Conservation (phyloP, 1,139 yeast species). For the Kurtzmaniella quercitrusa region DNA sequence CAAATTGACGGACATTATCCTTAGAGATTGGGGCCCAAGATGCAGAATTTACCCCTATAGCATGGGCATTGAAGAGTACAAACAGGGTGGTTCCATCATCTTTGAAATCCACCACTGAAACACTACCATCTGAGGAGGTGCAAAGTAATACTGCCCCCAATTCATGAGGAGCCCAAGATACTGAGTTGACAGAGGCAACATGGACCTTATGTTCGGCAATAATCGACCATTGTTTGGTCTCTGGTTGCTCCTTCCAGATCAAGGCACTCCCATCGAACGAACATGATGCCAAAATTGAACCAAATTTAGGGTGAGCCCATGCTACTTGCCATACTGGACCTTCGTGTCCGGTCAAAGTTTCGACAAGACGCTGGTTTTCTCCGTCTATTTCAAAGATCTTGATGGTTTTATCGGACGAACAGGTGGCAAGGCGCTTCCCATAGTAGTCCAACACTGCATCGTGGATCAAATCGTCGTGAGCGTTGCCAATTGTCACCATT, state of each 20-base stretch:
- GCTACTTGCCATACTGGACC: conserved; percentile 99
- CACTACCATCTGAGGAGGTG: conserved; percentile 90
- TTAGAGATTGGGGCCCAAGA: conserved; percentile 85
- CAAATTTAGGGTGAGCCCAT: conserved; percentile 99
- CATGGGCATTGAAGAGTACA: conserved; percentile 72
- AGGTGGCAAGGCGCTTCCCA: conserved; percentile 91
- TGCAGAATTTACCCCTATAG: conserved; percentile 90
- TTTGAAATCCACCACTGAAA: conserved; percentile 85
- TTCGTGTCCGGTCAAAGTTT: conserved; percentile 84
- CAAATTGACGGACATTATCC: conserved; percentile 57
- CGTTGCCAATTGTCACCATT: conserved; percentile 74
- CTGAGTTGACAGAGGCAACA: conserved; percentile 91
- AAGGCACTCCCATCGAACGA: conserved; percentile 93
- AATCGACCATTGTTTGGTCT: conserved; percentile 81
- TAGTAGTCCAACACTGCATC: conserved; percentile 96
- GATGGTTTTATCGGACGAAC: conserved; percentile 92
- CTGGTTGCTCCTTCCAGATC: conserved; percentile 85
- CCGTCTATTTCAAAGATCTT: conserved; percentile 85
- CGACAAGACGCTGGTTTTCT: conserved; percentile 71
- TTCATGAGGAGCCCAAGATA: conserved; percentile 97
- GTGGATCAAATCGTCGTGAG: conserved; percentile 87
- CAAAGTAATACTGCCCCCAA: conserved; percentile 89
- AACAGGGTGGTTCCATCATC: conserved; percentile 82
- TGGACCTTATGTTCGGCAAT: conserved; percentile 87
- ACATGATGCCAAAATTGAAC: conserved; percentile 89